These are phyloP conservation scores for Dothistroma septosporum DNA, from an alignment of 2,329 filamentous ascomycete genomes.

Conservation along the genomic window DNA sequence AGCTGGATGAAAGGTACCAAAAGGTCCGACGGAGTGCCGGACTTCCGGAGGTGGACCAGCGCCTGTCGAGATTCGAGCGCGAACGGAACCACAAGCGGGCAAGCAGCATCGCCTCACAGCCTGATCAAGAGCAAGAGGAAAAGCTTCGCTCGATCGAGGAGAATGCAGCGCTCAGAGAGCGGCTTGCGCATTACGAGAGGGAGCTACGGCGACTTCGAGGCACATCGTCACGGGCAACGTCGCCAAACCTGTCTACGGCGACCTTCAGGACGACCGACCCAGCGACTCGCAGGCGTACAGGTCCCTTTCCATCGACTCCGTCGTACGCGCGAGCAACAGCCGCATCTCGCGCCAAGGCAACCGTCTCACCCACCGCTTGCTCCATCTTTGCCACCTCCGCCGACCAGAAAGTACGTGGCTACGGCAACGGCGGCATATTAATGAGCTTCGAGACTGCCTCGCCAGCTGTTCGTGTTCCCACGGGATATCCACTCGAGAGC, in stretches of 20 bases:
- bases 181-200: not conserved
- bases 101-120: not conserved
- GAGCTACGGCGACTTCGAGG: not conserved
- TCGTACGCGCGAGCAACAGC: not conserved
- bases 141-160: not conserved
- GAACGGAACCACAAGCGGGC: not conserved
- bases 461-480: not conserved
- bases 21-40: too few species aligned
- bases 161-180: not conserved
- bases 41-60: not conserved
- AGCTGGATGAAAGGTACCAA: too few species aligned
- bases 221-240: not conserved
- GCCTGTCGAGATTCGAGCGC: not conserved
- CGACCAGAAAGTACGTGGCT: not conserved
- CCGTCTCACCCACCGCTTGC: not conserved
- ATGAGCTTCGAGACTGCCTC: not conserved
- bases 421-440: not conserved
- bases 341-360: not conserved
- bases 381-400: not conserved
- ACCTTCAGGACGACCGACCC: not conserved
- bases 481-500: not conserved
- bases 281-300: not conserved
- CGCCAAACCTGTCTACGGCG: not conserved
- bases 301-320: not conserved
- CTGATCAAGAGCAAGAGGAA: not conserved